These are phyloP conservation scores for Nitzschia sp. DNA, from an alignment of 108 stramenopile genomes.

Conservation along the genomic window DNA sequence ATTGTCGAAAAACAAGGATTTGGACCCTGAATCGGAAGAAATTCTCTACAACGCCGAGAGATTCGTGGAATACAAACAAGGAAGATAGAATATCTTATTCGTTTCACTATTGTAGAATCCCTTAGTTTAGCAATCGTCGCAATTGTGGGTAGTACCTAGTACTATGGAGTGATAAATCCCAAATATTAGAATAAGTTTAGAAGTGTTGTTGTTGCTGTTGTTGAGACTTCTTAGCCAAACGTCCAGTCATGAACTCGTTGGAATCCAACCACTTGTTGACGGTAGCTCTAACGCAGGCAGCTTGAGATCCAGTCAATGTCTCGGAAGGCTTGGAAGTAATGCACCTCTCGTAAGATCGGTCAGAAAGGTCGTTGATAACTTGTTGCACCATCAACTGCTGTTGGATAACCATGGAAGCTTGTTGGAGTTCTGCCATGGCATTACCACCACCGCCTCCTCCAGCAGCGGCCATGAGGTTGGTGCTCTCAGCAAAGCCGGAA, in stretches of 20 bases:
- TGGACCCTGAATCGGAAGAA: constrained; percentile 26
- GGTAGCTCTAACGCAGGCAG: constrained; percentile 67
- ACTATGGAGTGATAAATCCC: no score
- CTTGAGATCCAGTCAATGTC: constrained; percentile 64
- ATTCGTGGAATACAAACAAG: constrained; percentile 37
- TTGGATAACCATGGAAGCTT: constrained; percentile 59
- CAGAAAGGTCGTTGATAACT: constrained; percentile 68
- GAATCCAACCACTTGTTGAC: constrained; percentile 86
- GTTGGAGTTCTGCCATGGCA: constrained; percentile 63
- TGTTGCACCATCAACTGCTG: constrained; percentile 78
- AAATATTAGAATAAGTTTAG: no score
- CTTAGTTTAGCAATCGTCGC: no score
- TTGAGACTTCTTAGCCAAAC: constrained; percentile 66
- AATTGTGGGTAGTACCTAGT: no score
- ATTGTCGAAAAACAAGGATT: constrained; percentile 6
- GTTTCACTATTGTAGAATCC: no score
- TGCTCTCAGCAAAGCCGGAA: background rate
- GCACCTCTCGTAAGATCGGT: constrained; percentile 73
- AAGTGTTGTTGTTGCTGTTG: constrained; percentile 36
- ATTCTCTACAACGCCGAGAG: constrained; percentile 27
- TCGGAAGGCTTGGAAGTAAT: constrained; percentile 57
- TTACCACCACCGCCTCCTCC: constrained; percentile 11
- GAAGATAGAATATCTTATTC: constrained; percentile 5
- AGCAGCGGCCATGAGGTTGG: constrained; percentile 4
- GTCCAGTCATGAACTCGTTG: constrained; percentile 80